Base-by-base conservation (phyloP, 306 rosid genomes). In the Begonia masoniana region DNA sequence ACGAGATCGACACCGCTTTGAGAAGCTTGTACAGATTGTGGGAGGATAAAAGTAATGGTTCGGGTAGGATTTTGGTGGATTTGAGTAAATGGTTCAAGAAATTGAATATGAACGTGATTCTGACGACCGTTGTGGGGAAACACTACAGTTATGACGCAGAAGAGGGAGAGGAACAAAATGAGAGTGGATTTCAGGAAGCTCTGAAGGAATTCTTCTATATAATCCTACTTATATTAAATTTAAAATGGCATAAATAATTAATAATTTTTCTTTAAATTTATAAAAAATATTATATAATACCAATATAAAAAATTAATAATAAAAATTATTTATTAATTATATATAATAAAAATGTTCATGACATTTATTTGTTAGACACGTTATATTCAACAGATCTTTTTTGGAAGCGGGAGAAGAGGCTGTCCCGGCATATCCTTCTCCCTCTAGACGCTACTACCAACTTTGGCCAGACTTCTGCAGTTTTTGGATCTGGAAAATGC, bases 171-270 rank as follows among this genome's bases (percentile, higher is more conserved):
- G 53, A 42, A 10, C 39, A 1, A 3, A 74, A 61, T 15, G 56
- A 59, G 57, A 4, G 55, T 9, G 11, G 60, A 10, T 41, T 31
- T 8, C 53, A 61, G 7, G 56, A 46, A 57, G 74, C 61, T 5
- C 16, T 67, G 31, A 50, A 64, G 21, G 65, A 35, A 4, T 71
- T 68, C 5, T 73, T 78, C 42, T n/a, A n/a, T n/a, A n/a, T n/a
- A n/a, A n/a, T n/a, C n/a, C n/a, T n/a, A n/a, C n/a, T n/a, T n/a
- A n/a, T n/a, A n/a, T n/a, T n/a, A n/a, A n/a, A n/a, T n/a, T n/a
- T n/a, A n/a, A n/a, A n/a, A n/a, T n/a, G n/a, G n/a, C n/a, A n/a
- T n/a, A n/a, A n/a, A n/a, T n/a, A n/a, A n/a, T n/a, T n/a, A n/a
- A n/a, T n/a, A n/a, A n/a, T n/a, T n/a, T n/a, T n/a, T n/a, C n/a